Evolutionary conservation across 257 asterid genomes (phyloP).

Genomic region (Capsicum baccatum): DNA sequence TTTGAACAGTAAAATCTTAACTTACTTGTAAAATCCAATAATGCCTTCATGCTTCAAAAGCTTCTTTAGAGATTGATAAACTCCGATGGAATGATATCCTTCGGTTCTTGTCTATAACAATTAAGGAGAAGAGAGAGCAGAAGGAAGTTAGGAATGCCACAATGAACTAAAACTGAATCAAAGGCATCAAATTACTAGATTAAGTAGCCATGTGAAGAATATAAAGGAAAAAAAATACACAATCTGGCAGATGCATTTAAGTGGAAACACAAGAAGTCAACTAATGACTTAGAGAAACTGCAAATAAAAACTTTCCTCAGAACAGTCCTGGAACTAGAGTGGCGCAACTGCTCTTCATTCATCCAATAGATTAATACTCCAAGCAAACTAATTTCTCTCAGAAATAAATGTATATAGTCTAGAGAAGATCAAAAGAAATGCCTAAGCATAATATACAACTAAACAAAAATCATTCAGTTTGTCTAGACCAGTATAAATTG

Average conservation of each 20-base stretch:
- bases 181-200: background rate
- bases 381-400: background rate
- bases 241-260: background rate
- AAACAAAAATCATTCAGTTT: background rate
- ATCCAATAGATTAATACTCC: background rate
- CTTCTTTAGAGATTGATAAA: constrained; percentile 82
- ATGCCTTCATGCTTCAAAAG: constrained; percentile 86
- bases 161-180: background rate
- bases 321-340: background rate
- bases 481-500: background rate
- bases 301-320: background rate
- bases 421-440: background rate
- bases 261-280: constrained; percentile 16
- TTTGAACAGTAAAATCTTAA: constrained; percentile 8
- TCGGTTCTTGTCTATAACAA: constrained; percentile 78
- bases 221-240: background rate
- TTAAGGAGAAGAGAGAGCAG: constrained; percentile 13
- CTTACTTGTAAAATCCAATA: constrained; percentile 86
- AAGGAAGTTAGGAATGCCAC: constrained; percentile 30
- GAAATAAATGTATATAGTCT: background rate
- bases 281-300: background rate
- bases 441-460: background rate
- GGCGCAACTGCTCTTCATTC: constrained; percentile 17
- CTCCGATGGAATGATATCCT: constrained; percentile 83
- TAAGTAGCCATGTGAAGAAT: background rate